Base-by-base conservation (phyloP, 495 filamentous ascomycete species). In the Lentithecium fluviatile region DNA sequence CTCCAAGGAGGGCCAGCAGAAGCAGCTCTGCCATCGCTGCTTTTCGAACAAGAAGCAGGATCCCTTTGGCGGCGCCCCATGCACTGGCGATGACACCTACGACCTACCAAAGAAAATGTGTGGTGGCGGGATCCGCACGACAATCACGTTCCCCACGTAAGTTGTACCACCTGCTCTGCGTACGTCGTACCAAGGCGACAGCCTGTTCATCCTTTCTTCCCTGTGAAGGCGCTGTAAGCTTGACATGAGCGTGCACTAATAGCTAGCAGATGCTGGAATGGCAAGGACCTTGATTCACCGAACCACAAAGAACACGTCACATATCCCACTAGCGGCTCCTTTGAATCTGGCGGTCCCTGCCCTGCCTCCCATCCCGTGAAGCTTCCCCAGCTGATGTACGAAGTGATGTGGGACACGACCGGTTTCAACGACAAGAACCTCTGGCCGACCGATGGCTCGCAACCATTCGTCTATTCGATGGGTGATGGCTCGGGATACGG, bases 1-100 rank as follows among this genome's bases (percentile, higher is more conserved):
- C 29, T 32, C 23, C 2, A 57, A 56, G 36, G 32, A 36, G 1
- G 57, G 57, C n/a, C 25, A 43, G 51, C 62, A 65, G 52, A 55
- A 57, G 37, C 56, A 61, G 24, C 25, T 80, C 49, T 81, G 79
- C 74, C 77, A 79, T 67, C 75, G 79, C 42, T 81, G 79, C 65
- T 72, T 73, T 43, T 66, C 67, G 47, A 80, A 78, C 68, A 74
- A 75, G 50, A 62, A 75, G 66, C 65, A 65, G 37, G 46, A 56
- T 32, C 78, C 78, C 7, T 81, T 81, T 58, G 78, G 78, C 17
- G 78, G 78, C 20, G 78, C 78, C 0, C 78, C 78, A 26, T 81
- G 78, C 72, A 79, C 78, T 25, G 78, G 78, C 5, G 69, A 72
- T 15, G 79, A 81, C 57, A 79, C 76, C 3, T 66, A 73, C 17